Base-by-base conservation (phyloP, 2,329 filamentous ascomycete genomes). In the Lachnellula hyalina region DNA sequence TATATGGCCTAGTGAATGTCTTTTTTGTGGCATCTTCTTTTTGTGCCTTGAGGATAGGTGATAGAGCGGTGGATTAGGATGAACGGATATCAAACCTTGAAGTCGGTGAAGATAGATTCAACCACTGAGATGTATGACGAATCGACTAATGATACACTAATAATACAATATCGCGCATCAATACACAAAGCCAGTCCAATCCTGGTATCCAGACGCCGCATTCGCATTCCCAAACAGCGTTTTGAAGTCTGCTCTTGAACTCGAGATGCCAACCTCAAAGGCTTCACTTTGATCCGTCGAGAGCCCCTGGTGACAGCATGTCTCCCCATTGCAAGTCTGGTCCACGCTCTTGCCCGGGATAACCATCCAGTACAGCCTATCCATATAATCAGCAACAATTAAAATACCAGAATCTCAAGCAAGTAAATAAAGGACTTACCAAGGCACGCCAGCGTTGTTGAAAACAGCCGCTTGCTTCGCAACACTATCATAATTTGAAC, bases 401-500 rank as follows among this genome's bases (percentile, higher is more conserved):
- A 46, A 15, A 15, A 5, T 4, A 28, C 25, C 23, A 34, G 23
- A 1, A 21, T 23, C 9, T 25, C 23, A 15, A 44, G n/a, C 19
- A 11, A 25, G 21, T 2, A 12, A 44, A 12, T 44, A 12, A 25
- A 14, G 1, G 41, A 21, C 19, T 49, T 36, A 23, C 54, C 52
- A 59, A 41, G 54, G 52, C 4, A 59, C 49, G 41, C 52, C 52
- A 15, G 46, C 42, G 32, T 55, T 38, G 19, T 54, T 55, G 14
- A 57, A 55, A 3, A 57, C 50, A 25, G 52, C 45, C 2, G 49
- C 57, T 38, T 59, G 52, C 5, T 28, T 54, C 4, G 52, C 57
- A 17, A 55, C 36, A 38, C 14, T 44, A n/a, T 57, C 52, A 12
- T 51, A 47, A 2, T 32, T 46, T 9, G 45, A 38, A 12, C 34